Conservation (phyloP, 108 stramenopile genomes). For the Discostella stelligeroides region DNA sequence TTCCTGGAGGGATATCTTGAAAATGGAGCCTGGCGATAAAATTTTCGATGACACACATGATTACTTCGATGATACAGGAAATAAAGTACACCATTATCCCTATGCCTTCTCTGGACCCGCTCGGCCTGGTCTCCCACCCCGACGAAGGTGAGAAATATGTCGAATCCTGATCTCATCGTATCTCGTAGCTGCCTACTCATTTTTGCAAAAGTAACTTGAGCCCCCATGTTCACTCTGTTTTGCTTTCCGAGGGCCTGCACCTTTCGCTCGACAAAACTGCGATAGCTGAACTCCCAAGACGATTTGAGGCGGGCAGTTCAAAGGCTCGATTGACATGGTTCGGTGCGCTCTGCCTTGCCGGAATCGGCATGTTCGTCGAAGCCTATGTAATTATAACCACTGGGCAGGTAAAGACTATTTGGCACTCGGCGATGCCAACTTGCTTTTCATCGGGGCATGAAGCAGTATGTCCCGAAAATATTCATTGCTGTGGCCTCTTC, state of each 20-base stretch:
- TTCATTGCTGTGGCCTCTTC: constrained; percentile 5
- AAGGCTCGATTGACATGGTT: constrained; percentile 27
- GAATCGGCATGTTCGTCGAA: constrained; percentile 33
- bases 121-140: no score
- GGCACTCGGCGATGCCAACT: constrained; percentile 10
- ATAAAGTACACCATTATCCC: not conserved
- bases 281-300: constrained; percentile 4
- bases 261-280: not conserved
- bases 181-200: no score
- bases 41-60: not conserved
- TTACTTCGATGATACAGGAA: not conserved
- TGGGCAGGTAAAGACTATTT: constrained; percentile 25
- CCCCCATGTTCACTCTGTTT: constrained; percentile 1
- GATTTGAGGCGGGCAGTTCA: not conserved
- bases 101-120: no score
- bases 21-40: constrained; percentile 1
- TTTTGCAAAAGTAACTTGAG: not conserved
- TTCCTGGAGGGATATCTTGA: no score
- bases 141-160: no score
- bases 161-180: no score
- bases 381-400: constrained; percentile 31
- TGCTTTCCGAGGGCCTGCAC: constrained; percentile 23
- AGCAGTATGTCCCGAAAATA: not conserved
- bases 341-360: constrained; percentile 20
- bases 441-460: constrained; percentile 12